phyloP scores from a whole-genome alignment of 805 yeast genomes.

The Pichia phayaonensis region DNA sequence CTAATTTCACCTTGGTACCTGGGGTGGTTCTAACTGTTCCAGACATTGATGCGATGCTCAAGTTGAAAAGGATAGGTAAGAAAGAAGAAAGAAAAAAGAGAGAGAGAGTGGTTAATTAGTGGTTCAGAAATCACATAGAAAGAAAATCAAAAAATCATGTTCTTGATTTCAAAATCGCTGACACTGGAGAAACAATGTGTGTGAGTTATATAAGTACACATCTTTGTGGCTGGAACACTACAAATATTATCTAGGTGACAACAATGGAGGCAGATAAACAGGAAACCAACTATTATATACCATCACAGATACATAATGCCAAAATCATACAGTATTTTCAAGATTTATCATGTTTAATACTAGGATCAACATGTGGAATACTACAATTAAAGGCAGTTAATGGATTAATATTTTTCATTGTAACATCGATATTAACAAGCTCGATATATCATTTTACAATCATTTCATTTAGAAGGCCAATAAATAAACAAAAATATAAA shows the following conservation, averaged over 20 bases:
- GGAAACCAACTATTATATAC: constrained; percentile 7
- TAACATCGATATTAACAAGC: constrained; percentile 29
- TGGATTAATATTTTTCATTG: constrained; percentile 40
- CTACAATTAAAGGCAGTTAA: constrained; percentile 40
- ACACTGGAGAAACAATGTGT: too few relatives aligned
- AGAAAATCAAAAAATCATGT: background rate
- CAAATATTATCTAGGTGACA: too few relatives aligned
- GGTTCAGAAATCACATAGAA: background rate
- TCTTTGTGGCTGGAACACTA: too few relatives aligned
- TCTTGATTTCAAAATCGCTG: too few relatives aligned
- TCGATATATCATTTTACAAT: constrained; percentile 19
- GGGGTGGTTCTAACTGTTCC: background rate
- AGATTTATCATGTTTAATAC: constrained; percentile 41
- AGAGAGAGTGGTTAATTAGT: background rate
- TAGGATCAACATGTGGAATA: constrained; percentile 51
- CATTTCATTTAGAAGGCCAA: constrained; percentile 18
- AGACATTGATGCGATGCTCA: background rate
- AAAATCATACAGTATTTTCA: constrained; percentile 17
- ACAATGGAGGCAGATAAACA: background rate
- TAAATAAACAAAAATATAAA: background rate
- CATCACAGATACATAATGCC: constrained; percentile 13
- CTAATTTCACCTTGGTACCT: background rate
- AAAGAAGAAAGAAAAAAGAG: background rate
- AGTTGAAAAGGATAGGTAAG: background rate
- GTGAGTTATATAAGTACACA: too few relatives aligned